Percentiles rank a stretch among this genome's conserved stretches.
These are phyloP conservation scores for Cryoendolithus antarcticus DNA, from an alignment of 2,329 filamentous ascomycete species.

Conservation along the genomic window DNA sequence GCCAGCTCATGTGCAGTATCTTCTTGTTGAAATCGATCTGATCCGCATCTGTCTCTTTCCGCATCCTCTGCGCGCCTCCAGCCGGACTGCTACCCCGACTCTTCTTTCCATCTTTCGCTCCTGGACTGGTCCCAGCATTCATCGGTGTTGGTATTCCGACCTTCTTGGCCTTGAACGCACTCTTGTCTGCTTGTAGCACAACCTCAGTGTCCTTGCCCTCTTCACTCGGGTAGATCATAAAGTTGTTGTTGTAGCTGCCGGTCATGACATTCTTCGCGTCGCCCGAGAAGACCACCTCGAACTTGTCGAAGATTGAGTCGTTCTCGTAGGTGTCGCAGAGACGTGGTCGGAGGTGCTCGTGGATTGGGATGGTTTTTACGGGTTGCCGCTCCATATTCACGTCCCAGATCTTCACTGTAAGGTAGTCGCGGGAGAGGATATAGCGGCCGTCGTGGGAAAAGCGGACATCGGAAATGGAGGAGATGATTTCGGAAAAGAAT, in stretches of 20 bases:
- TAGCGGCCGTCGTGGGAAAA: conserved; percentile 95
- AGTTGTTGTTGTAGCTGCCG: conserved; percentile 99
- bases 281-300: conserved; percentile 96
- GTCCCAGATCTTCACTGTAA: conserved; percentile 99
- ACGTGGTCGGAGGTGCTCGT: conserved; percentile 86
- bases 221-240: conserved; percentile 99
- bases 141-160: conserved; percentile 96
- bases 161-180: conserved; percentile 99
- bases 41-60: conserved; percentile 97
- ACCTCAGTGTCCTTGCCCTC: conserved; percentile 94
- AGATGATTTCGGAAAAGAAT: conserved; percentile 99
- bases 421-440: conserved; percentile 92
- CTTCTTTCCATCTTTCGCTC: conserved; percentile 52
- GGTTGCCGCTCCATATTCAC: conserved; percentile 98
- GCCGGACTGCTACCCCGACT: conserved; percentile 83
- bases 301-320: conserved; percentile 99
- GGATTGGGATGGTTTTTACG: conserved; percentile 96
- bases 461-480: conserved; percentile 94
- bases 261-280: conserved; percentile 99
- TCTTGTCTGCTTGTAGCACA: conserved; percentile 95
- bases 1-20: conserved; percentile 99
- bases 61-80: conserved; percentile 83
- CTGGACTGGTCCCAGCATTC: conserved; percentile 55
- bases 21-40: conserved; percentile 99
- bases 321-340: conserved; percentile 99